Conservation (phyloP, 208 protist genomes). For the Leishmania turanica region DNA sequence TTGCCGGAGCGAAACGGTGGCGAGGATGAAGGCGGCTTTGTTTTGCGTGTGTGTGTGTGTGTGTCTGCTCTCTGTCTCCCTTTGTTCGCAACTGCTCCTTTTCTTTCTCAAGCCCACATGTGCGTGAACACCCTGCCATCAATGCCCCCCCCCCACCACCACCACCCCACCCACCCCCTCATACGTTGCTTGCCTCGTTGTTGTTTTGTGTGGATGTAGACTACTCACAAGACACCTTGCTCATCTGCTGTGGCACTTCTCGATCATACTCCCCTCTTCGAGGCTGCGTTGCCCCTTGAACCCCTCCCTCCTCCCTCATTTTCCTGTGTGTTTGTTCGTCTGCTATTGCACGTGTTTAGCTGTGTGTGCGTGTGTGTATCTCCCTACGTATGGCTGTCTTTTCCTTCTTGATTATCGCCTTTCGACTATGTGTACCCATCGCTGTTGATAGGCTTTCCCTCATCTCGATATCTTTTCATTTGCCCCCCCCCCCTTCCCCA, state of each 20-base stretch:
- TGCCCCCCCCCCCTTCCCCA: no score
- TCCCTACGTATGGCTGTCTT: not conserved
- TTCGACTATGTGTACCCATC: no score
- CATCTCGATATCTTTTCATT: no score
- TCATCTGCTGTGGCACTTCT: not conserved
- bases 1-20: not conserved
- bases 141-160: not conserved
- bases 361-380: not conserved
- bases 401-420: not conserved
- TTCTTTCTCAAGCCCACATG: not conserved
- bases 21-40: not conserved
- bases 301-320: not conserved
- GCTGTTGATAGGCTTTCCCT: no score
- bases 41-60: not conserved
- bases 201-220: not conserved
- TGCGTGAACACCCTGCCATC: not conserved
- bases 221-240: not conserved
- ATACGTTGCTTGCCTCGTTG: not conserved
- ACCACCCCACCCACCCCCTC: not conserved
- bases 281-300: not conserved
- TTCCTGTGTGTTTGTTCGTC: not conserved
- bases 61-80: not conserved
- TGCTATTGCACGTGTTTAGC: constrained; percentile 1
- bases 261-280: not conserved
- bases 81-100: not conserved